Conservation (phyloP, 306 rosid genomes). For the Cercis canadensis region DNA sequence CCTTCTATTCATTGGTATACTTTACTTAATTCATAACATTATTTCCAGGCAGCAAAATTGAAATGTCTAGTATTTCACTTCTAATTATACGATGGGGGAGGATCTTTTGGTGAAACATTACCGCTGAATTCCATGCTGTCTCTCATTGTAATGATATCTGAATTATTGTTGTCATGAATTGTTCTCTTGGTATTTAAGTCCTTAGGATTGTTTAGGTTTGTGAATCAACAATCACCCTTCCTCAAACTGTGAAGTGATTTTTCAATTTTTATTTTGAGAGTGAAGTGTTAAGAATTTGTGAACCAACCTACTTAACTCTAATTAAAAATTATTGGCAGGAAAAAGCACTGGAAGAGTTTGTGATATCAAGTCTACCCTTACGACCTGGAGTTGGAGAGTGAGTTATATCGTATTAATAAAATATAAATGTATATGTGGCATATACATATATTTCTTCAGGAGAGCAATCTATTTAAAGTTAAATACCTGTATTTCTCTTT, state of each 20-base stretch:
- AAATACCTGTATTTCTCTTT: slow-evolving; percentile 12
- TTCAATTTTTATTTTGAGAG: slow-evolving; percentile 24
- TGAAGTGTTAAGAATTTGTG: slow-evolving; percentile 22
- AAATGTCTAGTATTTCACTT: no score
- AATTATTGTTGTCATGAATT: slow-evolving; percentile 14
- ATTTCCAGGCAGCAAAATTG: no score
- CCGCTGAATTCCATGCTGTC: not conserved
- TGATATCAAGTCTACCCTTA: slow-evolving; percentile 72
- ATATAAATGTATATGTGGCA: slow-evolving; percentile 25
- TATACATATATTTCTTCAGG: slow-evolving; percentile 16
- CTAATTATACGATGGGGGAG: no score
- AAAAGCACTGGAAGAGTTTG: slow-evolving; percentile 71
- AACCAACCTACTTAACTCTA: slow-evolving; percentile 35
- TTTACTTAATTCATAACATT: no score
- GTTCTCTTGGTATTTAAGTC: slow-evolving; percentile 21
- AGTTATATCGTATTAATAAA: slow-evolving; percentile 50
- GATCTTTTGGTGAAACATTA: not conserved
- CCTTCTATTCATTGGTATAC: no score
- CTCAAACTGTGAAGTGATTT: slow-evolving; percentile 17
- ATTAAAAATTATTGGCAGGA: slow-evolving; percentile 61
- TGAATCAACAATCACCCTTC: slow-evolving; percentile 24
- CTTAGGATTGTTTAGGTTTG: slow-evolving; percentile 35
- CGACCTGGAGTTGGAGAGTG: slow-evolving; percentile 94
- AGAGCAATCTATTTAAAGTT: slow-evolving; percentile 24
- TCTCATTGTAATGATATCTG: slow-evolving; percentile 17